Conservation (phyloP, 352 stramenopile genomes). For the Globisporangium apiculatum region DNA sequence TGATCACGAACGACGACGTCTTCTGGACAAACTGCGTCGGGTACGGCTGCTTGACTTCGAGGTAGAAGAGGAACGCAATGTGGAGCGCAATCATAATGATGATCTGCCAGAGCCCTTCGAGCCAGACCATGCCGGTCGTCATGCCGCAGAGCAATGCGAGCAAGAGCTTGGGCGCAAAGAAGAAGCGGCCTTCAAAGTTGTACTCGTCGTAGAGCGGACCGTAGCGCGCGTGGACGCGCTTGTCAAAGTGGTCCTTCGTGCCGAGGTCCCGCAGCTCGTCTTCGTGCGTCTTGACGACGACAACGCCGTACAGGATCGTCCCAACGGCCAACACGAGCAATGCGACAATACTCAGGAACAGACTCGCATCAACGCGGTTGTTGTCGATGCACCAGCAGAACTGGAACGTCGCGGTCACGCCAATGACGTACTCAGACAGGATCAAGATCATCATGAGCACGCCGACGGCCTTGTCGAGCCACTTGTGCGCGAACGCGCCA, state of each 20-base stretch:
- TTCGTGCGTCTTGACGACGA: slow-evolving; percentile 69
- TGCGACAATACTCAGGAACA: slow-evolving; percentile 59
- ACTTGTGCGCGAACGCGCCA: slow-evolving; percentile 48
- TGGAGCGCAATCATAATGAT: slow-evolving; percentile 66
- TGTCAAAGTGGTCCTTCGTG: slow-evolving; percentile 82
- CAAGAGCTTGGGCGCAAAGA: slow-evolving; percentile 81
- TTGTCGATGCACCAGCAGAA: slow-evolving; percentile 80
- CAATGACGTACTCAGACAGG: slow-evolving; percentile 78
- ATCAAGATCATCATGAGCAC: slow-evolving; percentile 82
- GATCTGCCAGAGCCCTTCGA: slow-evolving; percentile 70
- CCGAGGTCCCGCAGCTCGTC: slow-evolving; percentile 74
- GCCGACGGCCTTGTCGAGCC: slow-evolving; percentile 72
- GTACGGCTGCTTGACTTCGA: slow-evolving; percentile 82
- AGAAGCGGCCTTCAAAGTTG: slow-evolving; percentile 81
- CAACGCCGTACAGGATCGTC: slow-evolving; percentile 70
- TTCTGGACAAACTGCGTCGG: slow-evolving; percentile 77
- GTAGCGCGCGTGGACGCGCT: slow-evolving; percentile 73
- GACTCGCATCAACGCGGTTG: slow-evolving; percentile 38
- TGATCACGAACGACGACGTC: slow-evolving; percentile 83
- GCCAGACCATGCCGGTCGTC: slow-evolving; percentile 77
- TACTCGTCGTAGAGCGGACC: slow-evolving; percentile 85
- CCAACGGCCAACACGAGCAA: slow-evolving; percentile 69
- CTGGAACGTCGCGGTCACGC: slow-evolving; percentile 76
- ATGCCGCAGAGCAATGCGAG: slow-evolving; percentile 68
- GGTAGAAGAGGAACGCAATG: slow-evolving; percentile 73